These are phyloP conservation scores for Ulmus americana DNA, from an alignment of 331 rosid species.

Conservation along the genomic window DNA sequence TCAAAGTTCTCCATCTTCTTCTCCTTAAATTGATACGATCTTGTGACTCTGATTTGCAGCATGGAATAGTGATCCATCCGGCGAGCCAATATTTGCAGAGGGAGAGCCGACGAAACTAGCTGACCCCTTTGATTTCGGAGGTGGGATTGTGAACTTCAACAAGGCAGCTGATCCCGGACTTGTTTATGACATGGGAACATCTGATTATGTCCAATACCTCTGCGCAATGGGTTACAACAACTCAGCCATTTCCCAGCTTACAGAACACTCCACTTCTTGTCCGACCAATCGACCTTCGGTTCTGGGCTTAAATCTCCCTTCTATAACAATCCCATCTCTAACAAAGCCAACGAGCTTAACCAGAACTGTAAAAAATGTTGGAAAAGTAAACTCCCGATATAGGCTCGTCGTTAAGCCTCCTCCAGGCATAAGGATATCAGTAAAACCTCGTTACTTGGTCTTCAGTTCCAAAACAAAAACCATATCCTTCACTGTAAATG, in stretches of 20 bases:
- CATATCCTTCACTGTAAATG: constrained; percentile 22
- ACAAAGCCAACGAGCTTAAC: constrained; percentile 15
- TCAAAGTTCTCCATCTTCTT: background rate
- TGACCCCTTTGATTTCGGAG: constrained; percentile 35
- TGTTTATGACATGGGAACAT: constrained; percentile 29
- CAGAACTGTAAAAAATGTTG: constrained; percentile 34
- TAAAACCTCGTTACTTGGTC: constrained; percentile 23
- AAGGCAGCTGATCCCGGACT: constrained; percentile 27
- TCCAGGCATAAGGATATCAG: constrained; percentile 18
- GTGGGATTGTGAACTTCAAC: constrained; percentile 33
- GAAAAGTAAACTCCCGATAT: constrained; percentile 16
- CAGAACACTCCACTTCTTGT: constrained; percentile 18
- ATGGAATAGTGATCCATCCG: constrained; percentile 36
- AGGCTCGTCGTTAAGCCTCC: constrained; percentile 29
- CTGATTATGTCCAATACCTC: constrained; percentile 31
- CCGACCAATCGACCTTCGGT: constrained; percentile 19
- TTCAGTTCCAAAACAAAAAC: constrained; percentile 28
- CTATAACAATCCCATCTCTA: constrained; percentile 35
- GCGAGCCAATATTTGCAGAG: constrained; percentile 33
- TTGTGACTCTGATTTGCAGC: constrained; percentile 26
- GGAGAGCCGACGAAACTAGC: constrained; percentile 27
- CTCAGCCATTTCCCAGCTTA: constrained; percentile 23
- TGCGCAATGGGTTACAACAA: constrained; percentile 31
- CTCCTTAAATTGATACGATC: background rate
- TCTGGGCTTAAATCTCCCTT: constrained; percentile 34